These are phyloP conservation scores for Catenaria anguillulae DNA, from an alignment of 371 early-diverging fungal genomes.

Conservation along the genomic window DNA sequence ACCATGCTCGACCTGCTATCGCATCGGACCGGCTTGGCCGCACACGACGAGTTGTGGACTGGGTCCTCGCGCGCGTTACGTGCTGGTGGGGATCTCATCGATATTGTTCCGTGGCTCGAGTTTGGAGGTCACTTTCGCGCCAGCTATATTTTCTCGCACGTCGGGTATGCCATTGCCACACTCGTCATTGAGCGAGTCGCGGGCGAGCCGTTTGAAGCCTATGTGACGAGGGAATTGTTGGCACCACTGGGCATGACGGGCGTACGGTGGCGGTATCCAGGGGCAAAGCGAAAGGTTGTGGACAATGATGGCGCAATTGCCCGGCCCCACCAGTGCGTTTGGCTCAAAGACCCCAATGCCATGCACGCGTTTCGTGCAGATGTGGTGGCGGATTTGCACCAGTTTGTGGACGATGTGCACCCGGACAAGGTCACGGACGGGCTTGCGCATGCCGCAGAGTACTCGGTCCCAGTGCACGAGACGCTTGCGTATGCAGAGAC, in stretches of 20 bases:
- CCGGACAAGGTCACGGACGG: background rate
- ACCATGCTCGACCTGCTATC: background rate
- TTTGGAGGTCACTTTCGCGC: background rate
- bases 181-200: background rate
- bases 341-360: too few relatives aligned
- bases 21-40: background rate
- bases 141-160: background rate
- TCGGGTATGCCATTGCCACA: background rate
- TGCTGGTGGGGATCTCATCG: background rate
- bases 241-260: background rate
- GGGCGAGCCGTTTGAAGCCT: background rate
- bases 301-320: too few relatives aligned
- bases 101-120: background rate
- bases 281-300: background rate
- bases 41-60: background rate
- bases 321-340: too few relatives aligned
- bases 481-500: background rate
- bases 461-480: background rate
- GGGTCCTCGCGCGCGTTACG: background rate
- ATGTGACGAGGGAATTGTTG: background rate
- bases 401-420: too few relatives aligned
- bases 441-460: background rate
- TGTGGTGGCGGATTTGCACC: too few relatives aligned
- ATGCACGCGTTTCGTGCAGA: too few relatives aligned
- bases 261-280: background rate